A percentile compares a stretch with the other conserved stretches of the same genome.
These are phyloP conservation scores for Leccinum subgranulosum DNA, from an alignment of 768 basidiomycete genomes.

Conservation along the genomic window DNA sequence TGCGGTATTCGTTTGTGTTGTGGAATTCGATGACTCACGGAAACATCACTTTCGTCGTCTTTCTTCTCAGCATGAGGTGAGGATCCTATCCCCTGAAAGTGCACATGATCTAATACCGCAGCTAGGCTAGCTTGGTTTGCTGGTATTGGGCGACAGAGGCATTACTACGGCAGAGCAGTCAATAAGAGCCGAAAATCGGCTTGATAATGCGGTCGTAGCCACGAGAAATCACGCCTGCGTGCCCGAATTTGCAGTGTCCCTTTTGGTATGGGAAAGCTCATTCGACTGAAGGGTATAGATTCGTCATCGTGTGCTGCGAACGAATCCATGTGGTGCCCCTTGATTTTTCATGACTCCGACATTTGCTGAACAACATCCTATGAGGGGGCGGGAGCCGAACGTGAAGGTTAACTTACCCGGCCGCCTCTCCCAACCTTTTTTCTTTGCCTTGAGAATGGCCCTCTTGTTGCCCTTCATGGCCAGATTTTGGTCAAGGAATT, in stretches of 20 bases:
- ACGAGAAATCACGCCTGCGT: neutral
- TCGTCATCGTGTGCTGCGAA: slow-evolving; percentile 12
- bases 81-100: neutral
- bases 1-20: slow-evolving; percentile 44
- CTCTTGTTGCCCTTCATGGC: slow-evolving; percentile 39
- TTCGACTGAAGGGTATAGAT: neutral
- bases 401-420: slow-evolving; percentile 43
- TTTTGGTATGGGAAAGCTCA: neutral
- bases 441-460: slow-evolving; percentile 32
- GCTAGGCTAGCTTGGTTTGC: slow-evolving; percentile 54
- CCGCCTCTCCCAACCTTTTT: slow-evolving; percentile 55
- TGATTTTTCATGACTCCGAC: slow-evolving; percentile 52
- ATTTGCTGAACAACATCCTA: slow-evolving; percentile 38
- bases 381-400: neutral
- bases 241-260: neutral
- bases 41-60: slow-evolving; percentile 62
- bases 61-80: slow-evolving; percentile 58
- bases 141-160: slow-evolving; percentile 46
- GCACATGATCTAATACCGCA: slow-evolving; percentile 2
- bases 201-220: slow-evolving; percentile 1
- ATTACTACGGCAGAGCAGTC: slow-evolving; percentile 34
- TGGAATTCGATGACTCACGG: slow-evolving; percentile 81
- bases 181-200: slow-evolving; percentile 13
- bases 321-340: slow-evolving; percentile 54
- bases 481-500: slow-evolving; percentile 52